Evolutionary conservation across 306 rosid species (phyloP), one percentile per base, ranked within the genome.

Genomic region (Amphicarpaea edgeworthii): DNA sequence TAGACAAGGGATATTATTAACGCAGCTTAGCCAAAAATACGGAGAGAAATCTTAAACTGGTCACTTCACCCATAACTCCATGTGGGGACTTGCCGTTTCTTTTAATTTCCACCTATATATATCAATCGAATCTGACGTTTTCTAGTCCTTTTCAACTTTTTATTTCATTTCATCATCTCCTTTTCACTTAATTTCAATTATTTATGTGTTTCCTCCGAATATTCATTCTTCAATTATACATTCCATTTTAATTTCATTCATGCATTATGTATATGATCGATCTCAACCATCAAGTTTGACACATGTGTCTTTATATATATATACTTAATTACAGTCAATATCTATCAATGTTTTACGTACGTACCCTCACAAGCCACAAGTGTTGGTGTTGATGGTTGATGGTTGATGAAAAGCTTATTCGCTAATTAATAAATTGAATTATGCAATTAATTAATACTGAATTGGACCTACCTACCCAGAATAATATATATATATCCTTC

Each of bases 171-270:
- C 53, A 71, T 38, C 58, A 49, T 82, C 57, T 50, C 71, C 46
- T 24, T 79, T 47, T 79, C 83, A 82, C 64, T 62, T n/a, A n/a
- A n/a, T n/a, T 50, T 84, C 34, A 78, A 78, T 72, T 70, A 24
- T 41, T 64, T 64, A 17, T 49, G 70, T 7, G 37, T 49, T 30
- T 57, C 21, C 8, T 57, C 21, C 8, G 3, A 66, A 53, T n/a
- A n/a, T n/a, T n/a, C n/a, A n/a, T 7, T 43, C 59, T 21, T 28
- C 46, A 43, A 73, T 58, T 16, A 47, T 24, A 17, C 46, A 61
- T n/a, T n/a, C n/a, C n/a, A n/a, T n/a, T n/a, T n/a, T n/a, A n/a
- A n/a, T n/a, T n/a, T n/a, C n/a, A n/a, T n/a, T n/a, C n/a, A n/a
- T n/a, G n/a, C n/a, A n/a, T n/a, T n/a, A n/a, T n/a, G n/a, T n/a